Evolutionary conservation across 306 rosid species (phyloP), one percentile per base, ranked within the genome.

Genomic region (Begonia loranthoides): DNA sequence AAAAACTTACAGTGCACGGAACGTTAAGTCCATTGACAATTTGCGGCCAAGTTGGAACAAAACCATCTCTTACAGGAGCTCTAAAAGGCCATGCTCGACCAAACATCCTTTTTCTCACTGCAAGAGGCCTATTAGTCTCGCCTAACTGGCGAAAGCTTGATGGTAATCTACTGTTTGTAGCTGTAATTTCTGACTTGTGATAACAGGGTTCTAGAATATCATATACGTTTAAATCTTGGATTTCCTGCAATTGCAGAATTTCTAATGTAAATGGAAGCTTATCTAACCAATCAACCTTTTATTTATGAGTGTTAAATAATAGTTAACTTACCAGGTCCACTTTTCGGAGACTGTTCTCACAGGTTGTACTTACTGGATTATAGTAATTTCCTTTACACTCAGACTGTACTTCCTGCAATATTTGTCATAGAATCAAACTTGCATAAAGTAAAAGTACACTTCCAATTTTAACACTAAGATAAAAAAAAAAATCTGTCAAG

Each of bases 61-160:
- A 52, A 50, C 97, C 97, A 43, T 65, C 79, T 72, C 87, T 82
- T 10, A 89, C 97, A 57, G 87, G 84, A 63, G 97, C 97, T 70
- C 92, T 67, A 51, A 78, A 68, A 17, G 97, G 97, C 97, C 97
- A 90, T 47, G 97, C 92, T 12, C 94, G 97, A 49, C 97, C 97
- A 15, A 85, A 90, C 78, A 90, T 85, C 65, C 97, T 80, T 44
- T 73, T 85, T 60, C 97, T 86, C 55, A 90, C 97, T 9, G 81
- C 78, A 57, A 78, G 76, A 54, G 94, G 95, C 66, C 68, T 85
- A 48, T 82, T 87, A 9, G 97, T 85, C 64, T 70, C 79, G 1
- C 97, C 97, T 48, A 90, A 69, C 52, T 45, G 50, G 52, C 61
- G 73, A 74, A 85, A 90, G 76, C 95, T 90, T 40, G 80, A 53